Evolutionary conservation across 1,284 basidiomycete genomes (phyloP).

Genomic region (Schizopora paradoxa): DNA sequence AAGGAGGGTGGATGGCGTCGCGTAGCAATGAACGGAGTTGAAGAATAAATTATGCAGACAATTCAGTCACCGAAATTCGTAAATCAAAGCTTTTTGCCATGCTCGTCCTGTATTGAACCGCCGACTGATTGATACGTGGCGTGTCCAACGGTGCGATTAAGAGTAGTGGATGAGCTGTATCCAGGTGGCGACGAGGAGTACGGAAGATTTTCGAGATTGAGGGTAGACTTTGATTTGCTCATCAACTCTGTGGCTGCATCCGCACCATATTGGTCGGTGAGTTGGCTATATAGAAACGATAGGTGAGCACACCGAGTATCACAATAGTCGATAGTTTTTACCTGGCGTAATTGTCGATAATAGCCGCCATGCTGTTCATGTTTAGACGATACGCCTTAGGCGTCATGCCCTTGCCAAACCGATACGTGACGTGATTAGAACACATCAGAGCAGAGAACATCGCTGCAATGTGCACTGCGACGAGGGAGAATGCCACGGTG

Average conservation of each 20-base stretch:
- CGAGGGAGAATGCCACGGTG: conserved; percentile 46
- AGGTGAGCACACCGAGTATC: conserved; percentile 9
- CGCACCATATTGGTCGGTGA: conserved; percentile 41
- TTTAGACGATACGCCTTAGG: conserved; percentile 58
- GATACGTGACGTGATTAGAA: conserved; percentile 60
- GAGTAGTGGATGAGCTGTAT: background rate
- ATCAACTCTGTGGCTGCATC: conserved; percentile 38
- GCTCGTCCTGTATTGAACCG: no score
- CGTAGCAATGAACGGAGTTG: no score
- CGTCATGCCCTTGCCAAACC: conserved; percentile 63
- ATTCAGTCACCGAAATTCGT: no score
- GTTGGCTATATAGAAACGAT: conserved; percentile 28
- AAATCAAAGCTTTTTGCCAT: no score
- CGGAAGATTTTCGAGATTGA: conserved; percentile 7
- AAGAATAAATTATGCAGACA: no score
- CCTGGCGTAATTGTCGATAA: conserved; percentile 61
- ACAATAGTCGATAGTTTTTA: conserved; percentile 26
- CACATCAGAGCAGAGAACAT: conserved; percentile 50
- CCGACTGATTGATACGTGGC: no score
- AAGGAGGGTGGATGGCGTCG: no score
- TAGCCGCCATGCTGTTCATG: conserved; percentile 51
- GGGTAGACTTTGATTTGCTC: conserved; percentile 13
- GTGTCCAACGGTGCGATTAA: no score
- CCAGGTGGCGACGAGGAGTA: background rate
- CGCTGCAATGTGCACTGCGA: conserved; percentile 46